Evolutionary conservation across 192 early-diverging fungal genomes (phyloP), one percentile per base, ranked within the genome.

Genomic region (Backusella sp.): DNA sequence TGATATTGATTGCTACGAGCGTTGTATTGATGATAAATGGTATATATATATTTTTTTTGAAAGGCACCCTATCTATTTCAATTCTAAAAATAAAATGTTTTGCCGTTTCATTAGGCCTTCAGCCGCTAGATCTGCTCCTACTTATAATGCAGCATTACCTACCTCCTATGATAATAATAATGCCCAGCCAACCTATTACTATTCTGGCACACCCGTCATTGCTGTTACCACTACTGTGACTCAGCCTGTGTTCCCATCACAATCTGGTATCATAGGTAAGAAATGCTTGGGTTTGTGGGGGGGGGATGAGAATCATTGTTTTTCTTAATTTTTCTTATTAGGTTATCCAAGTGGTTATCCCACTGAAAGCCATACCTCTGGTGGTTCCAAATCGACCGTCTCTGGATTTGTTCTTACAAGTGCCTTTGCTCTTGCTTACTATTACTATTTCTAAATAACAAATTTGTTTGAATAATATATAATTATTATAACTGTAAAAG

Each of bases 1-100:
- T 28, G 44, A 72, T 44, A 28, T 44, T 21, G 70, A 46, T 0
- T 72, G 70, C 12, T 72, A 46, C 42, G 39, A 72, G 17, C 26
- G 28, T 32, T 72, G 70, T 46, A 72, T 72, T 15, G 70, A 44
- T 46, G 44, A 72, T 30, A 72, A 72, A 39, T 72, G 70, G 70
- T 72, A 72, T 52, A 0, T 4, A 3, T 32, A n/a, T n/a, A n/a
- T 32, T 32, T 32, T 32, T 32, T 32, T 32, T 21, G 23, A 2
- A n/a, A 21, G 11, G 23, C 53, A 12, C 14, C 0, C 12, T 26
- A 28, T 62, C 28, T 28, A 26, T 59, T 11, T 12, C 9, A 8
- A 8, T 59, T 59, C 23, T 26, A 9, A 23, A 56, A 56, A 39
- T 14, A 41, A 41, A 7, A 9, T 11, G 11, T 44, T 44, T 44